Evolutionary conservation across 2,329 filamentous ascomycete genomes (phyloP), one percentile per base, ranked within the genome.

Genomic region (Scopulariopsis brevicaulis): DNA sequence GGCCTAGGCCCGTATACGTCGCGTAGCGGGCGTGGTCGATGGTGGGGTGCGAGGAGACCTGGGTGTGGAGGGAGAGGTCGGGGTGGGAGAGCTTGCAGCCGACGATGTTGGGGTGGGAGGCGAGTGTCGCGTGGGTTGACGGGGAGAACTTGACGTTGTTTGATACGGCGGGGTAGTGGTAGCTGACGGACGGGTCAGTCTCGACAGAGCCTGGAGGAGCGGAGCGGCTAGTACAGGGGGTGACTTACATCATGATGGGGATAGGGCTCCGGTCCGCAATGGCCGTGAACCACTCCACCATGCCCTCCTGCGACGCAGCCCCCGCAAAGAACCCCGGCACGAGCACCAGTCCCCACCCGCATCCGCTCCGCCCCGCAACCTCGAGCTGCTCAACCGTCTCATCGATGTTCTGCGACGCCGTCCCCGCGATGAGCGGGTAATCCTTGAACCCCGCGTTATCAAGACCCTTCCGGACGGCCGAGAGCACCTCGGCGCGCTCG

Each of bases 61-160:
- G 79, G 4, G 79, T 75, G 66, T 85, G 83, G 63, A 80, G 75
- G n/a, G 82, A 84, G 53, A 86, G 76, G 65, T 86, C 82, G 55
- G 82, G 83, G 67, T 87, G 84, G 0, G 83, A 86, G 63, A 87
- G 79, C 71, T 87, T 87, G 71, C 81, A 85, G 55, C 84, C 84
- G 4, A 86, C 83, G 59, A 87, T 86, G 65, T 87, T 87, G 34
- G 80, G 76, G 66, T 87, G 84, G 58, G 76, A 71, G 7, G 84
- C 75, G 28, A 87, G 79, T 0, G 65, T 68, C 20, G 68, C 80
- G 65, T 82, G 84, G 0, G 82, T 83, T 10, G 78, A 73, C 1
- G 83, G 80, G 0, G 76, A 71, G 59, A 87, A 75, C 63, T 77
- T 76, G 64, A 87, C 73, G 64, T 82, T 81, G 73, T 87, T 87